These are phyloP conservation scores for Claviceps digitariae DNA, from an alignment of 2,329 filamentous ascomycete genomes.

Conservation along the genomic window DNA sequence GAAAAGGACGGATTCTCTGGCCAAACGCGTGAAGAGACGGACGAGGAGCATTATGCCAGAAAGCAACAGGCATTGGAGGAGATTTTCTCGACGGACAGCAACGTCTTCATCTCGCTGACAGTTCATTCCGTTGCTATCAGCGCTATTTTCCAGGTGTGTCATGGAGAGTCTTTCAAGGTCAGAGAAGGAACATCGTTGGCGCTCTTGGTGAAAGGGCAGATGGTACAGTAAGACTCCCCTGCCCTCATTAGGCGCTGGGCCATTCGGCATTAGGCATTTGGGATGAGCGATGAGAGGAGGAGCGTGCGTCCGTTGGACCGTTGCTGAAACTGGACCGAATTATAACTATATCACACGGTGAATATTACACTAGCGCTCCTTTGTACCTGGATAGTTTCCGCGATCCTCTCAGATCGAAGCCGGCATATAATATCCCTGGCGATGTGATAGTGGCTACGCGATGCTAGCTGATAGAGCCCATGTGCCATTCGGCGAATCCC, in stretches of 20 bases:
- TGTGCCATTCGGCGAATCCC: background rate
- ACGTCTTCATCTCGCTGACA: constrained; percentile 33
- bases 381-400: background rate
- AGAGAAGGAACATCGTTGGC: constrained; percentile 40
- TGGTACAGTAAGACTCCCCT: background rate
- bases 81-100: constrained; percentile 27
- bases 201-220: constrained; percentile 36
- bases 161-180: constrained; percentile 27
- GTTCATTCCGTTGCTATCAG: constrained; percentile 35
- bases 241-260: background rate
- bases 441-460: background rate
- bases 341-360: background rate
- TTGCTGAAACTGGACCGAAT: background rate
- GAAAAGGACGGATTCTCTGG: background rate
- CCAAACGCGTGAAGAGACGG: constrained; percentile 32
- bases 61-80: constrained; percentile 31
- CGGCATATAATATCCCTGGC: background rate
- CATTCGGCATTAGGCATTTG: background rate
- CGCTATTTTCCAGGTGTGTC: constrained; percentile 28
- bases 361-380: background rate
- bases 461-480: background rate
- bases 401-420: background rate
- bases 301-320: background rate
- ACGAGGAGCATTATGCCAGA: constrained; percentile 29
- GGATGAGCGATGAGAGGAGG: too few species aligned